Percentiles rank a stretch among this genome's conserved stretches.
Conservation (phyloP, 2,329 filamentous ascomycete genomes). For the Phyllosticta citriasiana region DNA sequence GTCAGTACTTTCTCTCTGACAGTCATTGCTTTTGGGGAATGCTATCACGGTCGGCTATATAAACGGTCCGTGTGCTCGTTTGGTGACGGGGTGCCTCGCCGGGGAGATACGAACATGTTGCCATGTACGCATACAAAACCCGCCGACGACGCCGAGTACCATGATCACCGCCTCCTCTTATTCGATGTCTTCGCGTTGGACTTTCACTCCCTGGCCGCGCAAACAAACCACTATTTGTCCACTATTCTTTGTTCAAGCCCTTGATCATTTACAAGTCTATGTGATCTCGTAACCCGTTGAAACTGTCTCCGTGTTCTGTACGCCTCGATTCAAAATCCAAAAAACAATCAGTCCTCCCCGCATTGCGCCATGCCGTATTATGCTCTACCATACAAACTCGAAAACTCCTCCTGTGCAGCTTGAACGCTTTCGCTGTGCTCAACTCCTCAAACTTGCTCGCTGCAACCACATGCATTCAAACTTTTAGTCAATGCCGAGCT, state of each 20-base stretch:
- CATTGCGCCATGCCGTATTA: background rate
- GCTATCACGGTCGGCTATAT: background rate
- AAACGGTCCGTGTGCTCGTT: background rate
- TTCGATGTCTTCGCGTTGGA: background rate
- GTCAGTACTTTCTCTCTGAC: background rate
- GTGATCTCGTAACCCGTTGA: background rate
- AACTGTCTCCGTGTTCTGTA: background rate
- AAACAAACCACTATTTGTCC: background rate
- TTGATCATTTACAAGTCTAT: background rate
- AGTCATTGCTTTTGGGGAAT: background rate
- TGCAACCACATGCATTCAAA: background rate
- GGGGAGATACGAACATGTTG: background rate
- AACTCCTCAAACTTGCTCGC: background rate
- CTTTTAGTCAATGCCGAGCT: background rate
- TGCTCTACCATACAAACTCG: background rate
- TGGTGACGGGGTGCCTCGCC: background rate
- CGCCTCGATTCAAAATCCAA: background rate
- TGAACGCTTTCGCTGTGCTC: background rate
- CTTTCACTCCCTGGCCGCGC: background rate
- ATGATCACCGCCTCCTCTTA: background rate
- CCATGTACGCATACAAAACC: background rate
- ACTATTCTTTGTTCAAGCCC: background rate
- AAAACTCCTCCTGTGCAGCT: background rate
- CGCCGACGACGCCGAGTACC: background rate
- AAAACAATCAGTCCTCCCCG: background rate